These are phyloP conservation scores for Mortierella sp. DNA, from an alignment of 371 early-diverging fungal species.

Conservation along the genomic window DNA sequence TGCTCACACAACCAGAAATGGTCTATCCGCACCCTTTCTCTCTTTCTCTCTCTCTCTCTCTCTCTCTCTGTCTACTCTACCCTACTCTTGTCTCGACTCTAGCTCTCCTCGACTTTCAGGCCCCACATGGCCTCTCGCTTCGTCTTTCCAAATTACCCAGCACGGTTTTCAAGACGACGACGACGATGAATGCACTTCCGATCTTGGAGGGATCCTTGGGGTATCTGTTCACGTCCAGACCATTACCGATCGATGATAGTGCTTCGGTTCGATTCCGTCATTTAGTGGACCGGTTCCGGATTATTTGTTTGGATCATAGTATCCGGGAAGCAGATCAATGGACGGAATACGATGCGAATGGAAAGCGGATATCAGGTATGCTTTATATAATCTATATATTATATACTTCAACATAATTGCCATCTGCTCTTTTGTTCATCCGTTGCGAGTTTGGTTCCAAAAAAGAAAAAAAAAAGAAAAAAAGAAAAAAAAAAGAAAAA, in stretches of 20 bases:
- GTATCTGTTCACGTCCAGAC: constrained; percentile 82
- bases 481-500: background rate
- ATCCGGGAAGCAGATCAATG: constrained; percentile 50
- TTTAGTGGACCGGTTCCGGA: constrained; percentile 67
- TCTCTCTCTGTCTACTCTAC: background rate
- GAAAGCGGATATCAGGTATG: constrained; percentile 13
- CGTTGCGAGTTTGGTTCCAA: too few species aligned
- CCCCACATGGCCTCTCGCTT: constrained; percentile 77
- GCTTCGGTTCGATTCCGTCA: constrained; percentile 68
- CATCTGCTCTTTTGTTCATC: too few species aligned
- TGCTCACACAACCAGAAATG: background rate
- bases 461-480: constrained; percentile 34
- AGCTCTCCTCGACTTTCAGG: constrained; percentile 81
- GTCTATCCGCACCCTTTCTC: too few species aligned
- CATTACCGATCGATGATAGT: constrained; percentile 71
- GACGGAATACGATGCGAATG: constrained; percentile 32
- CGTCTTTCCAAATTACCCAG: constrained; percentile 80
- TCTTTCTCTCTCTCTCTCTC: too few species aligned
- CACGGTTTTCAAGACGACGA: constrained; percentile 78
- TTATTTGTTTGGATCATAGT: constrained; percentile 51
- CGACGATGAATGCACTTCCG: constrained; percentile 77
- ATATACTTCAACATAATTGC: background rate
- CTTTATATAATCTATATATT: background rate
- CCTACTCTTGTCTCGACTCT: constrained; percentile 4
- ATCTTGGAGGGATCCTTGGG: constrained; percentile 80